Conservation (phyloP, 106 monocot species). For the Chionographis japonica region DNA sequence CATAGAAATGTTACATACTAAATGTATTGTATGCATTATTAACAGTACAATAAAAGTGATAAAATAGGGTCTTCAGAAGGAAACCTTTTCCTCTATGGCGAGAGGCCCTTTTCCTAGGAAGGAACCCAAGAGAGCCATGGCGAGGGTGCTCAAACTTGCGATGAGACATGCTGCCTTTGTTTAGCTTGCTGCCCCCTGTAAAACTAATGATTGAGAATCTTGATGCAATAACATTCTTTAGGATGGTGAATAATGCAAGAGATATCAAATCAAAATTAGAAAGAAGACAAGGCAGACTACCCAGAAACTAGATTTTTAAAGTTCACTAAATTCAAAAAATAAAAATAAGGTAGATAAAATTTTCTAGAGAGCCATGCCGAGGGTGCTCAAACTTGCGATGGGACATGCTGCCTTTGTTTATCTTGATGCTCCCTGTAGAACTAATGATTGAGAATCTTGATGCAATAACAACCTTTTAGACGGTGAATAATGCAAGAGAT, state of each 20-base stretch:
- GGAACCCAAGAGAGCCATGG: constrained; percentile 83
- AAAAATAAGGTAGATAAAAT: no score
- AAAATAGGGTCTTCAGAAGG: background rate
- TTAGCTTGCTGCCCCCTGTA: background rate
- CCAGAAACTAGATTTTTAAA: background rate
- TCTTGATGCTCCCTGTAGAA: background rate
- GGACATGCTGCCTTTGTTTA: constrained; percentile 32
- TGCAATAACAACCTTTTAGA: background rate
- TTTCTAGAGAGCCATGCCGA: constrained; percentile 48
- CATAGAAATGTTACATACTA: no score
- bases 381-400: constrained; percentile 90
- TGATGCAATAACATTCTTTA: background rate
- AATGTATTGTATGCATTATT: no score
- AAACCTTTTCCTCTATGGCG: constrained; percentile 86
- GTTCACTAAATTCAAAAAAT: no score
- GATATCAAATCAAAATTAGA: background rate
- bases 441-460: constrained; percentile 2
- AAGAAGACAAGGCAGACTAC: no score
- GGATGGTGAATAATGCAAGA: background rate
- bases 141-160: constrained; percentile 84
- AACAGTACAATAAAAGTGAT: no score
- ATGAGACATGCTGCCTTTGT: constrained; percentile 49
- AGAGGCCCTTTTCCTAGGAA: constrained; percentile 64
- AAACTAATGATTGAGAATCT: constrained; percentile 4
- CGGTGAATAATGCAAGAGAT: background rate